phyloP scores from a whole-genome alignment of 163 green algal species.

The Chlorella variabilis region DNA sequence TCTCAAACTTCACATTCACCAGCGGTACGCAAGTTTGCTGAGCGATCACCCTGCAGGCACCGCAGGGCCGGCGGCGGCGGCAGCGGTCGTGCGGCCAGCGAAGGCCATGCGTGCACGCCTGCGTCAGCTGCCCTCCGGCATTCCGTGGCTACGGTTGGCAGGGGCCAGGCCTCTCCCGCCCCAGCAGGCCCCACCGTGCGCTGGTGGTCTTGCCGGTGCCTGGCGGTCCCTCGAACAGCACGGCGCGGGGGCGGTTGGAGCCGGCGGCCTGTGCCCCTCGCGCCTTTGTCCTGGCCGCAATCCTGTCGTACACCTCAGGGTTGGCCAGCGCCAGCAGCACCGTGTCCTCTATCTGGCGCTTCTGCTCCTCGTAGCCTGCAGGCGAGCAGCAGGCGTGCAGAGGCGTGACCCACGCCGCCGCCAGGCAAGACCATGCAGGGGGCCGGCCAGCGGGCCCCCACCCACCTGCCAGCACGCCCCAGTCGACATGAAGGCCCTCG shows the following conservation, averaged over 20 bases:
- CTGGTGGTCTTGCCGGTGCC: constrained; percentile 87
- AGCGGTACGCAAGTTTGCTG: constrained; percentile 77
- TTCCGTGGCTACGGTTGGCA: no score
- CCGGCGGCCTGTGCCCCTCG: constrained; percentile 34
- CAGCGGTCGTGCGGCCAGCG: no score
- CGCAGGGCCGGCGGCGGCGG: background rate
- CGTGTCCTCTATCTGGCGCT: constrained; percentile 88
- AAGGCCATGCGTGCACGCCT: no score
- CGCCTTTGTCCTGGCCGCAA: constrained; percentile 62
- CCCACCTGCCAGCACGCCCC: constrained; percentile 57
- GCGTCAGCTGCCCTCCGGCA: no score
- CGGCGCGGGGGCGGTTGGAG: constrained; percentile 75
- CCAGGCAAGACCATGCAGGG: no score
- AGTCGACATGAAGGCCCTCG: constrained; percentile 59
- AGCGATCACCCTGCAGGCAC: constrained; percentile 10
- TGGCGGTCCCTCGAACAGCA: constrained; percentile 94
- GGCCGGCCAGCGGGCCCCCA: no score
- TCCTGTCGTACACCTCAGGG: constrained; percentile 63
- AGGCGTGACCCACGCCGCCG: no score
- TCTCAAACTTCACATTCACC: constrained; percentile 93
- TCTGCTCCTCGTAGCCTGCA: constrained; percentile 83
- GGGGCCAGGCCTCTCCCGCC: no score
- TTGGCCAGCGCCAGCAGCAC: constrained; percentile 86
- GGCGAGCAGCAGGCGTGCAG: no score
- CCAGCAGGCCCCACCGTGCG: constrained; percentile 51